Evolutionary conservation across 306 rosid genomes (phyloP).

Genomic region (Glycine soja): DNA sequence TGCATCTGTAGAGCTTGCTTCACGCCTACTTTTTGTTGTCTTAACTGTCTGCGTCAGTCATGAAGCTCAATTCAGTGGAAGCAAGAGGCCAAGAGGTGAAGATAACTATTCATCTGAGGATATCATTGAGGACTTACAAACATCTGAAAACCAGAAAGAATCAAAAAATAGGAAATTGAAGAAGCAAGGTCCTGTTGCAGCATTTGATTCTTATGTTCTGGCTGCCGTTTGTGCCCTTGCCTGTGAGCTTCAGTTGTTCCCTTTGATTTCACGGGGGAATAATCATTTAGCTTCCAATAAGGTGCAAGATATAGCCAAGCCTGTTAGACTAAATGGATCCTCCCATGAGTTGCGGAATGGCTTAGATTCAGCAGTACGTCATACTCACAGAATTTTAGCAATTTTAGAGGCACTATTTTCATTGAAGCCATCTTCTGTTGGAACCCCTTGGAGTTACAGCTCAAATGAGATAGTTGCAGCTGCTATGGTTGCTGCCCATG

Average conservation of each 20-base stretch:
- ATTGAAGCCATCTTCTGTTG: slow-evolving; percentile 92
- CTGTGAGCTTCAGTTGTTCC: slow-evolving; percentile 93
- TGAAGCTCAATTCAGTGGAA: slow-evolving; percentile 83
- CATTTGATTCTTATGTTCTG: slow-evolving; percentile 96
- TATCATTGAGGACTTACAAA: slow-evolving; percentile 58
- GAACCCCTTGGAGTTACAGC: slow-evolving; percentile 98
- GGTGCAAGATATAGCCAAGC: slow-evolving; percentile 57
- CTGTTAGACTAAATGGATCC: slow-evolving; percentile 67
- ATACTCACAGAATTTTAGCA: slow-evolving; percentile 87
- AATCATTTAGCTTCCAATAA: slow-evolving; percentile 59
- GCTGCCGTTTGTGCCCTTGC: slow-evolving; percentile 98
- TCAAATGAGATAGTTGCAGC: slow-evolving; percentile 99
- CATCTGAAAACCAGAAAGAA: slow-evolving; percentile 63
- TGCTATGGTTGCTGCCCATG: slow-evolving; percentile 99
- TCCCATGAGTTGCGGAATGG: slow-evolving; percentile 67
- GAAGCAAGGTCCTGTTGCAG: slow-evolving; percentile 92
- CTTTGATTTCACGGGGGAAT: slow-evolving; percentile 67
- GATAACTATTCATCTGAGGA: slow-evolving; percentile 62
- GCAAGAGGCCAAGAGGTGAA: slow-evolving; percentile 78
- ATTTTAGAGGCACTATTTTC: slow-evolving; percentile 94
- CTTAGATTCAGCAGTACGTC: slow-evolving; percentile 78
- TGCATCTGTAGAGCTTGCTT: slow-evolving; percentile 92
- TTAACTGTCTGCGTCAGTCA: slow-evolving; percentile 96
- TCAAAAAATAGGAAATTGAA: slow-evolving; percentile 63
- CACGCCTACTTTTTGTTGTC: slow-evolving; percentile 93